These are phyloP conservation scores for Acanthamoeba sp. DNA, from an alignment of 208 protist species.

Conservation along the genomic window DNA sequence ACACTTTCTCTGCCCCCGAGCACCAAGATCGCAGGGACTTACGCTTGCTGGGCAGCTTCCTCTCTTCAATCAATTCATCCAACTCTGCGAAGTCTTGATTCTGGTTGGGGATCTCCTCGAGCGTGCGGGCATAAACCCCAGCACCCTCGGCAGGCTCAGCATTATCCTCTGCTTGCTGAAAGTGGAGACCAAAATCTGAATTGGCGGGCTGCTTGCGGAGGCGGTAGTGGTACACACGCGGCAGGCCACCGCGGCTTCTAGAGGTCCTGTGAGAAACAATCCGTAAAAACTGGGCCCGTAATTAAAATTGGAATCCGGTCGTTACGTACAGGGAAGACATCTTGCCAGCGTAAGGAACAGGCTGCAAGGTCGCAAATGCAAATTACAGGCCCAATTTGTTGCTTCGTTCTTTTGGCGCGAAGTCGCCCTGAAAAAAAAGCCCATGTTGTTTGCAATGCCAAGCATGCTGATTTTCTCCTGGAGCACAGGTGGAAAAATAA, in stretches of 20 bases:
- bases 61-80: not conserved
- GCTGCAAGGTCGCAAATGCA: too few species aligned
- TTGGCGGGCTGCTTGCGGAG: not conserved
- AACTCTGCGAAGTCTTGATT: not conserved
- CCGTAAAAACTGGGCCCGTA: too few species aligned
- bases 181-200: not conserved
- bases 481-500: not conserved
- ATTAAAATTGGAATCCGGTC: too few species aligned
- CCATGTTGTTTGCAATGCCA: too few species aligned
- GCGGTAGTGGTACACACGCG: constrained; percentile 49
- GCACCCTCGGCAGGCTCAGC: not conserved
- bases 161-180: not conserved
- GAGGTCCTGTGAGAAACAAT: not conserved
- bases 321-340: not conserved
- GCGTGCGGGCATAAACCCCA: not conserved
- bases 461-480: too few species aligned
- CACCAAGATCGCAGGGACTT: not conserved
- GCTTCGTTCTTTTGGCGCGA: not conserved
- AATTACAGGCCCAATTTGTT: not conserved
- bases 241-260: not conserved
- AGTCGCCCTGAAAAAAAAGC: too few species aligned
- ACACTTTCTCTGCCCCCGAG: too few species aligned
- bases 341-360: too few species aligned
- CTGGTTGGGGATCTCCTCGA: constrained; percentile 17
- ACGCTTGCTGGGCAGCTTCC: not conserved